Evolutionary conservation across 2,329 filamentous ascomycete species (phyloP), one percentile per base, ranked within the genome.

Genomic region (Diaporthe nobilis): DNA sequence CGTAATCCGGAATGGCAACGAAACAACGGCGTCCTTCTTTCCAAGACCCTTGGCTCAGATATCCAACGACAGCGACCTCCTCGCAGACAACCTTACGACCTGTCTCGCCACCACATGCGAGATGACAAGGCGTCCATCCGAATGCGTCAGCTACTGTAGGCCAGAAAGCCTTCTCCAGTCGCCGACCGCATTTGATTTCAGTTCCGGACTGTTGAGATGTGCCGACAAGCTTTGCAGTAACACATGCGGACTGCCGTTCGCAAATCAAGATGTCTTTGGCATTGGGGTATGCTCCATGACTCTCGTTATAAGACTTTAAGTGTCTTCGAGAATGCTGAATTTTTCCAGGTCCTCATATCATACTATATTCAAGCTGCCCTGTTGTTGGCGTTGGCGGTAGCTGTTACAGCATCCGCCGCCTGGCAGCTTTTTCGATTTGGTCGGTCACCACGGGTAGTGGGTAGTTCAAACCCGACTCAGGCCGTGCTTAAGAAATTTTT

Each of bases 371-470:
- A 57, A 57, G 53, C 53, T 6, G 13, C 9, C 6, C 15, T 55
- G 5, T 5, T 55, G 2, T 15, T 55, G 0, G 13, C 17, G 25
- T 31, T 57, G 53, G 53, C 53, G 0, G 53, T 17, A 17, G 53
- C 53, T 57, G 25, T 57, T 57, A 3, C 28, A 20, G 53, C 25
- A 28, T 57, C 53, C 3, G 53, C 53, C 25, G 53, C 25, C 25
- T 31, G 25, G 53, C 53, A 31, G 53, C n/a, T 55, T 55, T 55
- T 55, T 55, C 51, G 51, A 57, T n/a, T 31, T 57, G 53, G 28
- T 15, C 12, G 25, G 3, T 57, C 53, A 17, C 51, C 51, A 44
- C 42, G 0, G 1, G 44, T 49, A 0, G 20, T 22, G 20, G 44
- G 44, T 10, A 17, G 6, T 17, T 22, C 44, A 20, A 22, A 31